Percentiles rank a stretch among this genome's conserved stretches.
phyloP scores from a whole-genome alignment of 768 basidiomycete genomes.

The Leucocoprinus sp. region DNA sequence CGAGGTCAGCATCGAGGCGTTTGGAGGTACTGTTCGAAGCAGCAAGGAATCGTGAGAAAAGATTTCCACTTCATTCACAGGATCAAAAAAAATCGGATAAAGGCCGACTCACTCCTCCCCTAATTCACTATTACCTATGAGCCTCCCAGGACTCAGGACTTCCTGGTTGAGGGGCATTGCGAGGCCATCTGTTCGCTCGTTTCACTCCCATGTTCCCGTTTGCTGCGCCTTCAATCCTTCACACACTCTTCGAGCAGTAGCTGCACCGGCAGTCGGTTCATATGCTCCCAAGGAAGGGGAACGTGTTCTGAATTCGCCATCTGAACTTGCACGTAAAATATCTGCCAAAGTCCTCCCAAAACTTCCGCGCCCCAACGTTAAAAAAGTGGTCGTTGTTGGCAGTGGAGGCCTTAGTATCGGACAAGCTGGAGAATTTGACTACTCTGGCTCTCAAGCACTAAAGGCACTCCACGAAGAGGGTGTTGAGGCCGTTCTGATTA shows the following conservation, averaged over 20 bases:
- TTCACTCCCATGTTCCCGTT: slow-evolving; percentile 37
- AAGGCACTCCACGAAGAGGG: slow-evolving; percentile 97
- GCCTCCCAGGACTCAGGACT: slow-evolving; percentile 34
- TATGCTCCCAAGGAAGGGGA: slow-evolving; percentile 60
- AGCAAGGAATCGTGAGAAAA: slow-evolving; percentile 3
- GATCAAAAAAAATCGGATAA: slow-evolving; percentile 13
- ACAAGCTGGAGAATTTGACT: slow-evolving; percentile 99
- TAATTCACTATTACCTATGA: slow-evolving; percentile 22
- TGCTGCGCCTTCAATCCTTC: slow-evolving; percentile 37
- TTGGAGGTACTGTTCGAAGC: neutral
- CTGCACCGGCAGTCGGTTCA: slow-evolving; percentile 67
- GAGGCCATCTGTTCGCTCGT: slow-evolving; percentile 33
- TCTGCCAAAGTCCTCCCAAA: slow-evolving; percentile 93
- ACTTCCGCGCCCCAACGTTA: slow-evolving; percentile 83
- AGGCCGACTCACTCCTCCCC: slow-evolving; percentile 6
- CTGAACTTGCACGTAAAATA: slow-evolving; percentile 87
- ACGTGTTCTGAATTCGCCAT: slow-evolving; percentile 85
- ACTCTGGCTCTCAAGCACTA: slow-evolving; percentile 97
- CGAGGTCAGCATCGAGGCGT: neutral
- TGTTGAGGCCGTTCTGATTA: slow-evolving; percentile 89
- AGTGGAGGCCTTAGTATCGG: slow-evolving; percentile 95
- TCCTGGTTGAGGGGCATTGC: slow-evolving; percentile 27
- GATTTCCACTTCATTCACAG: neutral
- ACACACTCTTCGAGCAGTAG: slow-evolving; percentile 52
- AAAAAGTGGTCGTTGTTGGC: slow-evolving; percentile 94